Evolutionary conservation across 2,329 filamentous ascomycete genomes (phyloP).

Genomic region (Gaeumannomyces sp.): DNA sequence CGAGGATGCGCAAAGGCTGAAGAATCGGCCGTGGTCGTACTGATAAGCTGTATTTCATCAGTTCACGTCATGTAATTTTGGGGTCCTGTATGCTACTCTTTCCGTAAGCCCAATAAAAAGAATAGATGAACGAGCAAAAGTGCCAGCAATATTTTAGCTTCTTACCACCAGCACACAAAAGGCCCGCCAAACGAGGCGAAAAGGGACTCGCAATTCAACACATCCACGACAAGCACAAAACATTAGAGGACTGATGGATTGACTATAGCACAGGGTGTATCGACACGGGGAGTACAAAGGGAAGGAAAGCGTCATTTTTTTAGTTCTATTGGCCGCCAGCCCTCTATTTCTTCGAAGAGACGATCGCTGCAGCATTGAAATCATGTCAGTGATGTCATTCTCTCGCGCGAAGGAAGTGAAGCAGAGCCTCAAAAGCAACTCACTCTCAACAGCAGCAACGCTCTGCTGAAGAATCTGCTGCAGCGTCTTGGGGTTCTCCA

Average conservation of each 20-base stretch:
- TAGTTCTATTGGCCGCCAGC: conserved; percentile 25
- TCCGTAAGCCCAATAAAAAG: not conserved
- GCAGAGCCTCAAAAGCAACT: conserved; percentile 17
- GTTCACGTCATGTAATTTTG: not conserved
- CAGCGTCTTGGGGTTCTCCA: conserved; percentile 94
- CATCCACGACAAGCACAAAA: not conserved
- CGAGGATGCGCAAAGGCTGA: conserved; percentile 29
- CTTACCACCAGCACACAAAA: not conserved
- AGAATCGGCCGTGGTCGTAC: conserved; percentile 30
- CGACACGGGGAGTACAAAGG: conserved; percentile 13
- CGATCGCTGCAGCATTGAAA: conserved; percentile 43
- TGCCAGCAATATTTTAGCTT: not conserved
- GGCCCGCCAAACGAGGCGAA: no score
- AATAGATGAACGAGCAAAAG: not conserved
- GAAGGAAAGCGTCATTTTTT: conserved; percentile 20
- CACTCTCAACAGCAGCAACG: conserved; percentile 93
- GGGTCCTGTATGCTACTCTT: not conserved
- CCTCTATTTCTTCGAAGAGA: conserved; percentile 59
- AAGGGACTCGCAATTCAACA: not conserved
- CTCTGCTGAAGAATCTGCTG: conserved; percentile 98
- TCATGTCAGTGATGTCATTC: conserved; percentile 26
- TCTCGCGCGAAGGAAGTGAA: not conserved
- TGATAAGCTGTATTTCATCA: conserved; percentile 12
- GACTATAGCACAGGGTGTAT: conserved; percentile 19
- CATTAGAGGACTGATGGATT: conserved; percentile 13